phyloP scores from a whole-genome alignment of 768 basidiomycete genomes.

The Tricholoma saponaceum region DNA sequence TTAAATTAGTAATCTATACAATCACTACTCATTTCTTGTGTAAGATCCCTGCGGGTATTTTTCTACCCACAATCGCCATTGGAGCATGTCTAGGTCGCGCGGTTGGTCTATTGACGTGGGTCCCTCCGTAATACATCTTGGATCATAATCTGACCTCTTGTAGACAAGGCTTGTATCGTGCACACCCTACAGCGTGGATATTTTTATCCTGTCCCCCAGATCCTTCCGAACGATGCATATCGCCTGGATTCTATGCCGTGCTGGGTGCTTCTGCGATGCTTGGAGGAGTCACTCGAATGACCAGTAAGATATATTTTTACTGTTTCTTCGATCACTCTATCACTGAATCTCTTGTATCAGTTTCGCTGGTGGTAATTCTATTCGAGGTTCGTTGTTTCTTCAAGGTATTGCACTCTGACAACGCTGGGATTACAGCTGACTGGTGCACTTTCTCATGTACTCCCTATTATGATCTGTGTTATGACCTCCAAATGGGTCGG shows the following conservation, averaged over 20 bases:
- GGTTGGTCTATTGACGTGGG: conserved; percentile 63
- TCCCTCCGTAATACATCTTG: neutral
- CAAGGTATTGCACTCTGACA: neutral
- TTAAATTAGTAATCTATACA: neutral
- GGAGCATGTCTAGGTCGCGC: conserved; percentile 72
- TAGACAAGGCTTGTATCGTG: conserved; percentile 63
- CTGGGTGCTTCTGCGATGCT: conserved; percentile 76
- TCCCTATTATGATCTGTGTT: conserved; percentile 78
- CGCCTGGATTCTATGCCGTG: conserved; percentile 74
- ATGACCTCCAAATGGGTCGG: conserved; percentile 78
- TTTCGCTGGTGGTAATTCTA: conserved; percentile 72
- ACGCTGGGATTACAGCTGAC: conserved; percentile 45
- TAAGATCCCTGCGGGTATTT: conserved; percentile 73
- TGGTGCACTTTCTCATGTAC: conserved; percentile 74
- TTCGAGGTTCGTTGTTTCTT: conserved; percentile 48
- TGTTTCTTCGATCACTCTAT: neutral
- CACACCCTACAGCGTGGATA: conserved; percentile 65
- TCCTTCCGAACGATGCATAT: conserved; percentile 62
- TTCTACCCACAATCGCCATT: conserved; percentile 71
- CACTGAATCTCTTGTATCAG: conserved; percentile 27
- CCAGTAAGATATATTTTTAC: conserved; percentile 39
- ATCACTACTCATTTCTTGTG: neutral
- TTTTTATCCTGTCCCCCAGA: conserved; percentile 73
- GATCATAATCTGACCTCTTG: conserved; percentile 1
- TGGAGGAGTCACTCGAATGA: conserved; percentile 75